A percentile compares a stretch with the other conserved stretches of the same genome.
phyloP scores from a whole-genome alignment of 106 monocot species.

The Ottelia alismoides region DNA sequence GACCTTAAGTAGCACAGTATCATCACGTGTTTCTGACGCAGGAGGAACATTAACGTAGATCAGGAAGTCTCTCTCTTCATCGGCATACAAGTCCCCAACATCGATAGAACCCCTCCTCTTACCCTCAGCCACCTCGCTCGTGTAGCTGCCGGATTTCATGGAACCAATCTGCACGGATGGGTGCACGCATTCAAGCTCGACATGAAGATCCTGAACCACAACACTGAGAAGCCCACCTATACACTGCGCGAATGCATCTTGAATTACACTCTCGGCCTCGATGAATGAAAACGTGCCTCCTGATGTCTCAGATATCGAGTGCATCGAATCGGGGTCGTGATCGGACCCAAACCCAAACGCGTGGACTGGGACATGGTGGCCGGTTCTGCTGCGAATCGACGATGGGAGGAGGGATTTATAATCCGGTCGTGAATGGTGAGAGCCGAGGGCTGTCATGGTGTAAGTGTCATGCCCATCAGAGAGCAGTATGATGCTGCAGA shows the following conservation, averaged over 20 bases:
- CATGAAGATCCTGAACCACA: constrained; percentile 30
- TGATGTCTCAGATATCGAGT: constrained; percentile 54
- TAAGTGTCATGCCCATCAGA: background rate
- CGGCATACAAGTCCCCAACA: constrained; percentile 30
- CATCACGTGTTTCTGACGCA: background rate
- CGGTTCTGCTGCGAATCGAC: constrained; percentile 26
- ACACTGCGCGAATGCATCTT: background rate
- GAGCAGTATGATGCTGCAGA: background rate
- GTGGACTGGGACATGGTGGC: constrained; percentile 19
- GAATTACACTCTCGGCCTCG: background rate
- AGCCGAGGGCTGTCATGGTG: background rate
- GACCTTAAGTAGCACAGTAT: background rate
- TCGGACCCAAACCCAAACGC: constrained; percentile 69
- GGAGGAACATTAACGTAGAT: constrained; percentile 25
- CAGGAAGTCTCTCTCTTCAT: constrained; percentile 41
- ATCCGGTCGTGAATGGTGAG: constrained; percentile 4
- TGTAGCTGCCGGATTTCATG: constrained; percentile 58
- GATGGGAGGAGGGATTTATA: constrained; percentile 36
- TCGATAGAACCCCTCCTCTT: constrained; percentile 27
- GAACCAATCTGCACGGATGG: constrained; percentile 13
- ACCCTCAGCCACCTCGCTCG: constrained; percentile 23
- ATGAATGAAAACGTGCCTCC: constrained; percentile 56
- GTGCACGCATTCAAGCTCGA: constrained; percentile 33
- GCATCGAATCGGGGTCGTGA: constrained; percentile 47
- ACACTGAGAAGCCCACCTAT: background rate